Conservation (phyloP, 1,284 basidiomycete genomes). For the Melampsora americana region DNA sequence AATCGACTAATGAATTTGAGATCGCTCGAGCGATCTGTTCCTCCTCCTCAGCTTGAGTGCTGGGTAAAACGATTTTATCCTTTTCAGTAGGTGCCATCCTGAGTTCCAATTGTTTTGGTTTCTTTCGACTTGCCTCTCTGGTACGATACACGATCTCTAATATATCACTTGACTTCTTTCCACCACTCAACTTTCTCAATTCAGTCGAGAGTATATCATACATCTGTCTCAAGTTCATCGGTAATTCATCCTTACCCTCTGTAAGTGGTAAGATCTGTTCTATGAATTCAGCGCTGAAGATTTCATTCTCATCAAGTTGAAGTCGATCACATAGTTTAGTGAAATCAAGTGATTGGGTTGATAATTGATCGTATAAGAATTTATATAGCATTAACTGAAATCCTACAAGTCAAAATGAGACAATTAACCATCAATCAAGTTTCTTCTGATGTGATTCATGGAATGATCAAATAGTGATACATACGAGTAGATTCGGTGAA, state of each 20-base stretch:
- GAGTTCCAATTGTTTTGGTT: background rate
- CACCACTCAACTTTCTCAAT: background rate
- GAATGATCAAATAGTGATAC: background rate
- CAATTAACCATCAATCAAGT: background rate
- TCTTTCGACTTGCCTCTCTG: constrained; percentile 15
- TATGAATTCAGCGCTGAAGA: constrained; percentile 21
- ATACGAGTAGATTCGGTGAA: constrained; percentile 31
- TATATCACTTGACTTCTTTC: background rate
- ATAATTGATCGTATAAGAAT: constrained; percentile 33
- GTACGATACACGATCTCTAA: constrained; percentile 39
- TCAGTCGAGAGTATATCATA: background rate
- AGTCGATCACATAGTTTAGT: constrained; percentile 12
- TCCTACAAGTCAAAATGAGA: constrained; percentile 1
- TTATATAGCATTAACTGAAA: constrained; percentile 44
- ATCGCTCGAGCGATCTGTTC: background rate
- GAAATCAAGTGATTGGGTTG: constrained; percentile 19
- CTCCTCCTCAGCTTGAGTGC: background rate
- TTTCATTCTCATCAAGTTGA: constrained; percentile 20
- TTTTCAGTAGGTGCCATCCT: too few relatives aligned
- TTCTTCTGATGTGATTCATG: background rate
- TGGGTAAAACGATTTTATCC: too few relatives aligned
- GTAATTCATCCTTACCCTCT: background rate
- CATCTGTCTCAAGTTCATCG: constrained; percentile 19
- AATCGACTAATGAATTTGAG: background rate
- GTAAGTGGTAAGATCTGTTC: constrained; percentile 11